Conservation (phyloP, 2,329 filamentous ascomycete species). For the Acrocalymma vagum region DNA sequence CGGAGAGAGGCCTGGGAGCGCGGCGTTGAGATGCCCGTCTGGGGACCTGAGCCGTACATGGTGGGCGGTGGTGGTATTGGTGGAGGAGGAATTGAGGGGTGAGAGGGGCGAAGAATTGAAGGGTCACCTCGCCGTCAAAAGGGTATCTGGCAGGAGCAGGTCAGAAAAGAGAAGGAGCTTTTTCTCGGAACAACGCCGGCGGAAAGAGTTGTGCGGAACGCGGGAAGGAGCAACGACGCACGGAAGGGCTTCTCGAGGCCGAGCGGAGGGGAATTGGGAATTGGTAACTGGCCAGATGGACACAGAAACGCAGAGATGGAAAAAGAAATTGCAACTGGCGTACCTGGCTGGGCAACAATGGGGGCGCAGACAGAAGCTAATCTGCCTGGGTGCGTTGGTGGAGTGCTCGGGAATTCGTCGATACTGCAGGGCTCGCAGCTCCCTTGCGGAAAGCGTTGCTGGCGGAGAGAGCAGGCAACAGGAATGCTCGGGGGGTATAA, state of each 20-base stretch:
- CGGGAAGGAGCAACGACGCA: not conserved
- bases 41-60: conserved; percentile 87
- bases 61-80: conserved; percentile 15
- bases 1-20: conserved; percentile 92
- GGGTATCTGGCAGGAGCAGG: conserved; percentile 1
- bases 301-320: not conserved
- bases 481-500: conserved; percentile 17
- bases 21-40: conserved; percentile 97
- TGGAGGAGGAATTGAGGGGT: conserved; percentile 18
- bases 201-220: too few species aligned
- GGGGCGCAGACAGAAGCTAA: conserved; percentile 42
- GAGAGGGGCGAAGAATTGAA: conserved; percentile 7
- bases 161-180: too few species aligned
- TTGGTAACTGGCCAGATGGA: not conserved
- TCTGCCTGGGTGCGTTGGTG: conserved; percentile 40
- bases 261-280: not conserved
- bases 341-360: conserved; percentile 27
- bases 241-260: not conserved
- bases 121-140: too few species aligned
- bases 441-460: conserved; percentile 31
- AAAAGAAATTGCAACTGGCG: conserved; percentile 8
- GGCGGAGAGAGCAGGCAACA: conserved; percentile 23
- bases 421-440: conserved; percentile 42
- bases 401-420: conserved; percentile 38
- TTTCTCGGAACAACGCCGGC: too few species aligned